Conservation (phyloP, 2,329 filamentous ascomycete genomes). For the Diplodia intermedia region DNA sequence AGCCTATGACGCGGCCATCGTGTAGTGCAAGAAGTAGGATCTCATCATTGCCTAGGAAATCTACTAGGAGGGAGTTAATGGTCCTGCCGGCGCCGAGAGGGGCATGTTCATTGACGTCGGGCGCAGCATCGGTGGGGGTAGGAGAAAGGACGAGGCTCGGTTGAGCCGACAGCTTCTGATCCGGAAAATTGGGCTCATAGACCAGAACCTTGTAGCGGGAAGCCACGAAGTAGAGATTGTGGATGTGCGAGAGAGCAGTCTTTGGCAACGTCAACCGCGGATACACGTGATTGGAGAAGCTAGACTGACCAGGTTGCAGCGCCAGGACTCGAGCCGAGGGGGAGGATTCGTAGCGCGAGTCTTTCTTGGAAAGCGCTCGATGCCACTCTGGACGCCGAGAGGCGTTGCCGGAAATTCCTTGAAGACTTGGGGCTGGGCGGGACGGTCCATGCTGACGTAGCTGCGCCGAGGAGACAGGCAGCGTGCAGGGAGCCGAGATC, state of each 20-base stretch:
- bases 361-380: conserved; percentile 39
- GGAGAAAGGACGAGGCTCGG: conserved; percentile 50
- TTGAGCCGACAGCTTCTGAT: conserved; percentile 47
- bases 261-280: conserved; percentile 32
- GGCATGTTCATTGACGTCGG: conserved; percentile 34
- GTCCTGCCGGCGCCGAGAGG: conserved; percentile 39
- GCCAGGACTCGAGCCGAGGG: conserved; percentile 46
- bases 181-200: conserved; percentile 53
- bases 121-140: conserved; percentile 47
- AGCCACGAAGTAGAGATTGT: conserved; percentile 60
- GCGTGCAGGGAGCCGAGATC: background rate
- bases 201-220: conserved; percentile 50
- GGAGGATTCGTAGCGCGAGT: background rate
- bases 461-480: background rate
- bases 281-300: conserved; percentile 12
- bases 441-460: conserved; percentile 13
- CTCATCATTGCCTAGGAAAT: conserved; percentile 55
- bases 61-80: conserved; percentile 54
- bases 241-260: conserved; percentile 54
- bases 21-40: conserved; percentile 62
- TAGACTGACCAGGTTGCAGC: conserved; percentile 49
- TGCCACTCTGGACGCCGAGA: conserved; percentile 39
- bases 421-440: conserved; percentile 4
- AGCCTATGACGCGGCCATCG: conserved; percentile 61
- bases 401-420: conserved; percentile 34